Base-by-base conservation (phyloP, 176 grass and related monocot genomes). In the Hyparrhenia diplandra region DNA sequence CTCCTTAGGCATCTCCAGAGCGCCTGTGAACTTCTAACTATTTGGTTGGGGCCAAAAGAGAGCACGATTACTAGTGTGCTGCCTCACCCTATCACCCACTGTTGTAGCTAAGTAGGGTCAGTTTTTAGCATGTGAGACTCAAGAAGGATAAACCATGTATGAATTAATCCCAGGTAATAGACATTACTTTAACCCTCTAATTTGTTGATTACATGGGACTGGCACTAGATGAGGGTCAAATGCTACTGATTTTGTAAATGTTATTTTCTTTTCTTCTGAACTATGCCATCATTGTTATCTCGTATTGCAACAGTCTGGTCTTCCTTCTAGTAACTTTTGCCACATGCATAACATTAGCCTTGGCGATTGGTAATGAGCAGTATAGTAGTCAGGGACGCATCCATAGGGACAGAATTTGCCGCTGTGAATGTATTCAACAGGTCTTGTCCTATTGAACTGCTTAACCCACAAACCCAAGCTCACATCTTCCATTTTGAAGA, bases 401-500 rank as follows among this genome's bases (percentile, higher is more conserved):
- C 94, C 94, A 76, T 87, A 92, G 27, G 94, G 91, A 77, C 94
- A 97, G 54, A 92, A 97, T 40, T 88, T 94, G 64, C 18, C 9
- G 37, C 59, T 90, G 64, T 97, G 85, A 28, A 97, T 29, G 47
- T 92, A 94, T 85, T 94, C 72, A 67, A 94, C 87, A 30, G 76
- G 71, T 63, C 54, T 89, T 69, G 83, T 86, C 75, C 13, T 90
- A 78, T 88, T 90, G 73, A 97, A 92, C 82, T 92, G 88, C 79
- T 87, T 80, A 49, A 97, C 89, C 94, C 94, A 97, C 94, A 94
- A 85, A 67, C 94, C 94, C 91, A 97, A 88, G 87, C 94, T 97
- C 62, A 97, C 94, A 17, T 97, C 94, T 88, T 97, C 94, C 91
- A 97, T 97, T 83, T 97, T 97, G 69, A 97, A 94, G 71, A 94